Evolutionary conservation across 176 grass and related monocot species (phyloP).

Genomic region (Secale cereale): DNA sequence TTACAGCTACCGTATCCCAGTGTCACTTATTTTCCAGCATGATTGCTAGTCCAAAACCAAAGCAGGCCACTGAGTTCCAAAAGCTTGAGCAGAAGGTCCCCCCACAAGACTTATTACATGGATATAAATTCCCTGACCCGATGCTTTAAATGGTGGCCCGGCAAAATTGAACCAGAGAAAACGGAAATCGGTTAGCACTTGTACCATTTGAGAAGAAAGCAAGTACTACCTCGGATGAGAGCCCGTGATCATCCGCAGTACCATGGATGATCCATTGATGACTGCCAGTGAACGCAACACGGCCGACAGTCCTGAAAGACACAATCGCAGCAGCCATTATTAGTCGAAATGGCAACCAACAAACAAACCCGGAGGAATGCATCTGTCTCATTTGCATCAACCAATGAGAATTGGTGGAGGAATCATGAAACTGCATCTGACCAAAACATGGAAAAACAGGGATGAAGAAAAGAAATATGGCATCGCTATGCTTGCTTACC

Average conservation of each 20-base stretch:
- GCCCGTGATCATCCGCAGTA: conserved; percentile 42
- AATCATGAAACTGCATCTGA: neutral
- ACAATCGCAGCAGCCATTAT: conserved; percentile 18
- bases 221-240: conserved; percentile 50
- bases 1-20: neutral
- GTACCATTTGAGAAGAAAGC: conserved; percentile 21
- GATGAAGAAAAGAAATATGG: neutral
- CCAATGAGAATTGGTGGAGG: neutral
- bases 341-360: conserved; percentile 4
- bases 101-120: conserved; percentile 20
- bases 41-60: conserved; percentile 14
- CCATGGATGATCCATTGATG: conserved; percentile 67
- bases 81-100: conserved; percentile 27
- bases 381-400: conserved; percentile 10
- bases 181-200: conserved; percentile 37
- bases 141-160: conserved; percentile 37
- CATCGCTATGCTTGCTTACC: conserved; percentile 25
- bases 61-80: conserved; percentile 19
- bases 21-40: conserved; percentile 24
- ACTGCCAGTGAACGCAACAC: conserved; percentile 62
- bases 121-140: conserved; percentile 24
- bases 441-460: neutral
- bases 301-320: conserved; percentile 55
- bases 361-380: neutral
- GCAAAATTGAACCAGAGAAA: conserved; percentile 46